Percentiles rank a stretch among this genome's conserved stretches.
Evolutionary conservation across 106 monocot genomes (phyloP).

Genomic region (Phalaenopsis aphrodite): DNA sequence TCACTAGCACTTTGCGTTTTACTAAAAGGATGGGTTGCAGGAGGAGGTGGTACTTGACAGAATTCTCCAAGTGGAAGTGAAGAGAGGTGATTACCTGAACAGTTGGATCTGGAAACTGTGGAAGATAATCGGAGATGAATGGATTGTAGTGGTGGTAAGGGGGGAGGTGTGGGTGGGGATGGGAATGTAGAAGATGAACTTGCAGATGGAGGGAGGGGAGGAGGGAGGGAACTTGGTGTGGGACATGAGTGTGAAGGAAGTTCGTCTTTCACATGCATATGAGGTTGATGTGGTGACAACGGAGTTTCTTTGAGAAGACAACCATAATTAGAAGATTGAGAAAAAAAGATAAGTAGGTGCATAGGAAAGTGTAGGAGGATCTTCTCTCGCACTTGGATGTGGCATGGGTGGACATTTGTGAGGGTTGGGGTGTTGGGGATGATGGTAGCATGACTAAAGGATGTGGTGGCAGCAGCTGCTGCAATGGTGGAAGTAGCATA

Average conservation of each 20-base stretch:
- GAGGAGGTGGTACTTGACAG: background rate
- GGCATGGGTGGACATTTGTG: background rate
- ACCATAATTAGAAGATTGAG: background rate
- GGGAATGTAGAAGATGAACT: background rate
- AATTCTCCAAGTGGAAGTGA: background rate
- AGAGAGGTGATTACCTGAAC: background rate
- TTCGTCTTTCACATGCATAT: background rate
- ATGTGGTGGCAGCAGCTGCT: background rate
- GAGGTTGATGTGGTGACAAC: no score
- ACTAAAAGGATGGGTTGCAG: conserved; percentile 17
- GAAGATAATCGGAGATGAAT: background rate
- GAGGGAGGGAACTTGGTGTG: conserved; percentile 5
- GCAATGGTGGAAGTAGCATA: background rate
- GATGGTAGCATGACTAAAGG: no score
- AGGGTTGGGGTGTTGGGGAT: no score
- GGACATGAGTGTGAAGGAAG: background rate
- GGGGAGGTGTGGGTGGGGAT: conserved; percentile 16
- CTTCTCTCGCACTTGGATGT: background rate
- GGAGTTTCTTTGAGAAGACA: background rate
- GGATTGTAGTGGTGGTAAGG: background rate
- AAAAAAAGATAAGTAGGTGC: background rate
- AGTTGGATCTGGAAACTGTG: background rate
- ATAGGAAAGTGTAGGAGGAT: background rate
- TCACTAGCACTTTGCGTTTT: conserved; percentile 5
- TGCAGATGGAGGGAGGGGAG: conserved; percentile 4